Evolutionary conservation across 495 filamentous ascomycete species (phyloP), one percentile per base, ranked within the genome.

Genomic region (Thermochaetoides thermophila): DNA sequence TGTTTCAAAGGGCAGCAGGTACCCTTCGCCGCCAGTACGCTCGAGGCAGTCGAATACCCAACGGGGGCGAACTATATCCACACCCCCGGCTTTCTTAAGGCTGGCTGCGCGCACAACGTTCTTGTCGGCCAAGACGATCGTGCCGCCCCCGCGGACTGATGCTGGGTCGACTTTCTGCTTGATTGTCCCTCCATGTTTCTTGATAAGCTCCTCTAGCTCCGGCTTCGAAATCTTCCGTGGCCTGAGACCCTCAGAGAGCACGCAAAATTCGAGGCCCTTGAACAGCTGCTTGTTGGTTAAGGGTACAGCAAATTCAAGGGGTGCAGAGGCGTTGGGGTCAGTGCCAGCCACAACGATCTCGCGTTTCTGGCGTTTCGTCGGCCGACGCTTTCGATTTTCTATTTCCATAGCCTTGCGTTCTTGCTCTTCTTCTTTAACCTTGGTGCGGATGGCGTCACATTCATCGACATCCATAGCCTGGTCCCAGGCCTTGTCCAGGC

Each of bases 21-120:
- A 77, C 28, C 67, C 68, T 6, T 66, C 68, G 16, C 68, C 53
- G 6, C 66, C 63, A 9, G 57, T 58, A 46, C 89, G 82, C 9
- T 63, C 59, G 31, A 83, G 65, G 42, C 81, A 89, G 50, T 95
- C 84, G 20, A 86, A 63, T 8, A 95, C 56, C 89, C 89, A 99
- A 10, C 65, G 68, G 4, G 86, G 81, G 13, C 73, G 69, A 24
- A 95, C 63, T 36, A 96, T 76, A 39, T 83, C 74, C 15, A 63
- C 55, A 2, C 73, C 61, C 12, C 71, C 76, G 5, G 57, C 60
- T 43, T 84, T 91, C 25, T 78, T 76, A 11, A 93, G 43, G 8
- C 81, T 84, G 17, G 81, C 80, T 5, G 89, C 86, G 45, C 85
- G 84, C 34, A 96, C 83, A 10, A 82, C 78, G 31, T 70, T 79